Base-by-base conservation (phyloP, 2,329 filamentous ascomycete species). In the Chaetomiaceae sp. region DNA sequence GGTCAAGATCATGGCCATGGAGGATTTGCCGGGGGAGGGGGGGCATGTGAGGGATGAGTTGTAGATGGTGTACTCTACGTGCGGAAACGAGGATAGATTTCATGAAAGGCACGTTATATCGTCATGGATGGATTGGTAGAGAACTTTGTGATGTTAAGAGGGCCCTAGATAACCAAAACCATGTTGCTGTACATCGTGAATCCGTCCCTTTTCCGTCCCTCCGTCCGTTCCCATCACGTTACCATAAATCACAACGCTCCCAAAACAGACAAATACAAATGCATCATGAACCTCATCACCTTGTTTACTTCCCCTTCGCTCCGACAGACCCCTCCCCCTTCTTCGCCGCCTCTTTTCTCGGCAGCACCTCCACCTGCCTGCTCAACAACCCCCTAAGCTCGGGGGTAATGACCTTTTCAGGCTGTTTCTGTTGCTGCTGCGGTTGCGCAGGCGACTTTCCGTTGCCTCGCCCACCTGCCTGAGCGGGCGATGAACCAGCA, bases 1-100 rank as follows among this genome's bases (percentile, higher is more conserved):
- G 44, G 91, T 97, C 42, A 96, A 96, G 77, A 89, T 99, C 61
- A 96, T 97, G 91, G 83, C 84, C 43, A 92, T 99, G 89, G 88
- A 90, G 6, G 87, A 95, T 62, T 66, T 89, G 20, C 62, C 63
- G 17, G 47, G 38, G n/a, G 43, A 25, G 17, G 45, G 45, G 37
- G 63, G 59, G 27, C 69, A 69, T 43, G 64, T 51, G 19, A 71
- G 66, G 59, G 78, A 81, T 60, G 79, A 82, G 69, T 64, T 82
- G 51, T 82, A 62, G 48, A n/a, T n/a, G n/a, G n/a, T n/a, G n/a
- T n/a, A n/a, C n/a, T n/a, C n/a, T n/a, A n/a, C n/a, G n/a, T n/a
- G n/a, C n/a, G n/a, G n/a, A n/a, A n/a, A n/a, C n/a, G n/a, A n/a
- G n/a, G n/a, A n/a, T n/a, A n/a, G n/a, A n/a, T n/a, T n/a, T n/a